phyloP scores from a whole-genome alignment of 371 early-diverging fungal species.

The Choanephora cucurbitarum region DNA sequence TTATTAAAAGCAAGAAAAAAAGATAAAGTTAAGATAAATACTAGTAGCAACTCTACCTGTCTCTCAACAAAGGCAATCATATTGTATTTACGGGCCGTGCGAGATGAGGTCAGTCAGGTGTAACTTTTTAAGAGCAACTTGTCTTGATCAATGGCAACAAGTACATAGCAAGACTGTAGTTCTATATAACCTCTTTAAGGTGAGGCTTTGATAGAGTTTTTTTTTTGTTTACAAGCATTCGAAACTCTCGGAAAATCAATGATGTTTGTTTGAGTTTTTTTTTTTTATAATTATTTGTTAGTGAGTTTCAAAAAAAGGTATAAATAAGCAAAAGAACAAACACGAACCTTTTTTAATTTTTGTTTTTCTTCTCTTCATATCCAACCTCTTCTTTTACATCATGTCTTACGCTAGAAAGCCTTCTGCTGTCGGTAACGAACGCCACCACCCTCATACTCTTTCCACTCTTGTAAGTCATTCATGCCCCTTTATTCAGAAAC shows the following conservation, averaged over 20 bases:
- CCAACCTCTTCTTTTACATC: background rate
- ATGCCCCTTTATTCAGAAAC: background rate
- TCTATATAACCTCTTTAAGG: too few species aligned
- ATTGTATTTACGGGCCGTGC: slow-evolving; percentile 13
- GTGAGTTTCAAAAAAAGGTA: background rate
- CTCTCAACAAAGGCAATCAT: too few species aligned
- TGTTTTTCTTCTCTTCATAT: slow-evolving; percentile 4
- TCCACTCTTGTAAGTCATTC: slow-evolving; percentile 55
- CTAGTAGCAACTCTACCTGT: too few species aligned
- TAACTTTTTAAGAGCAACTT: background rate
- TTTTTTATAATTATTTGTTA: too few species aligned
- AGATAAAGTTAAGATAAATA: too few species aligned
- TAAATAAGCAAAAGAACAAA: slow-evolving; percentile 1
- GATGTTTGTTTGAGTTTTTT: too few species aligned
- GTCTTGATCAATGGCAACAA: too few species aligned
- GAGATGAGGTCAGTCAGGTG: slow-evolving; percentile 14
- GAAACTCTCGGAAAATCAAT: too few species aligned
- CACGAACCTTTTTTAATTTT: background rate
- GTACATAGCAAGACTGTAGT: background rate
- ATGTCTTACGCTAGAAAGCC: slow-evolving; percentile 40
- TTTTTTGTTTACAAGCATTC: background rate
- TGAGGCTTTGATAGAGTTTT: too few species aligned
- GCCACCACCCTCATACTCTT: slow-evolving; percentile 61
- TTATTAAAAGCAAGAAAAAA: too few species aligned
- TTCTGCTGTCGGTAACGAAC: slow-evolving; percentile 37